Evolutionary conservation across 331 rosid genomes (phyloP), one percentile per base, ranked within the genome.

Genomic region (Saraca asoca): DNA sequence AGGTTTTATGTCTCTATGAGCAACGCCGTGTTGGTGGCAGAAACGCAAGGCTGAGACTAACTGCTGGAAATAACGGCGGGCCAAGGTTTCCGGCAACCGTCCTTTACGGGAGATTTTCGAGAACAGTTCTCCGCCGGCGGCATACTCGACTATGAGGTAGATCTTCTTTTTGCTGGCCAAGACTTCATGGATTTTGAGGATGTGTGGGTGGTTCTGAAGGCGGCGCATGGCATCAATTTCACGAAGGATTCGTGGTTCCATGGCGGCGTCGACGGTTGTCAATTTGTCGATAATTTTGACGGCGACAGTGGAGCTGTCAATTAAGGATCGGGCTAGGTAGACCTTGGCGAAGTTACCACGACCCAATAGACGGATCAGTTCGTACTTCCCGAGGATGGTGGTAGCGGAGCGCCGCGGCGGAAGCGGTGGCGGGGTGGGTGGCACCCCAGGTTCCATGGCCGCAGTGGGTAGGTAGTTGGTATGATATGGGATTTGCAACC

Each of bases 311-410:
- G 86, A 0, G 42, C 75, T 75, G 51, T 92, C 93, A 9, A 38
- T 10, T 0, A 92, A 31, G 7, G 96, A 82, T 0, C 55, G 72
- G 19, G 94, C 98, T 18, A 85, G 82, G 59, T 79, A 85, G 50
- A 92, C 98, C 64, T 89, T 92, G 4, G 96, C 98, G 65, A 92
- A 92, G 82, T 83, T 89, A 10, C 98, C 98, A 0, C 92, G 87
- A 19, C 98, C 98, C 7, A 92, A 69, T 1, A 89, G 49, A 2
- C 84, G 83, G 5, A 81, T 81, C 12, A 92, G 4, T 2, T 65
- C 79, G 69, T 92, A 92, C 60, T 88, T 90, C 0, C 96, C 94
- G 0, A 87, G 91, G 7, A 92, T 81, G 15, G 49, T 70, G 18
- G 75, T 0, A 64, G 76, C 2, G 7, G 70, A 5, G 0, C 66